Base-by-base conservation (phyloP, 192 early-diverging fungal genomes). In the Coemansia sp. region DNA sequence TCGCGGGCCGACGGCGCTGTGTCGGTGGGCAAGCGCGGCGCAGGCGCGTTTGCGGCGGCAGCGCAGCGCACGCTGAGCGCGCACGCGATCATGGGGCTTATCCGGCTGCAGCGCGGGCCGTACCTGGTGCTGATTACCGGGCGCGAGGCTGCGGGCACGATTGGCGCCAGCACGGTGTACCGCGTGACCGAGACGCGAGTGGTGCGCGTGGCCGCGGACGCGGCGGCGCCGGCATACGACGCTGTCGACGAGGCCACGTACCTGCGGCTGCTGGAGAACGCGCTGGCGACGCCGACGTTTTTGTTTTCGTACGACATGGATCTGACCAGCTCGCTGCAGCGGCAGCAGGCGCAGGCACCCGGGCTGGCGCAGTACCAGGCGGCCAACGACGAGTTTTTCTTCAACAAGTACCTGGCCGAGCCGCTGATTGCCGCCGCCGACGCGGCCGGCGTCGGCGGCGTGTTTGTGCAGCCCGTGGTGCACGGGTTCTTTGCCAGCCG, bases 311-410 rank as follows among this genome's bases (percentile, higher is more conserved):
- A 90, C 55, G 80, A 81, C 20, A 87, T 82, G 59, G 92, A 99
- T 53, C 48, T 99, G 35, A 97, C 97, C 5, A 84, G 87, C 50
- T 82, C 86, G 21, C 54, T 90, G 26, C 90, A 97, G 67, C 81
- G 90, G 38, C 59, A 30, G 12, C 26, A 58, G 22, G 44, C 42
- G 25, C 17, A 21, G 4, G 39, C 25, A 15, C 27, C 34, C 8
- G 20, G 22, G 40, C 9, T 29, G 19, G 21, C 60, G 17, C 46
- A 70, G 40, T 79, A 60, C 55, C 60, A 48, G 43, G 44, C 22
- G 80, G 89, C 92, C 19, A 92, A 95, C 70, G 90, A 94, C 45
- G 81, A 92, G 42, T 99, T 97, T 72, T 97, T 94, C 66, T 99
- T 87, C 90, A 99, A 98, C 78, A 78, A 70, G 23, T 80, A 83